Evolutionary conservation across 495 filamentous ascomycete genomes (phyloP).

Genomic region (Pyronema domesticum): DNA sequence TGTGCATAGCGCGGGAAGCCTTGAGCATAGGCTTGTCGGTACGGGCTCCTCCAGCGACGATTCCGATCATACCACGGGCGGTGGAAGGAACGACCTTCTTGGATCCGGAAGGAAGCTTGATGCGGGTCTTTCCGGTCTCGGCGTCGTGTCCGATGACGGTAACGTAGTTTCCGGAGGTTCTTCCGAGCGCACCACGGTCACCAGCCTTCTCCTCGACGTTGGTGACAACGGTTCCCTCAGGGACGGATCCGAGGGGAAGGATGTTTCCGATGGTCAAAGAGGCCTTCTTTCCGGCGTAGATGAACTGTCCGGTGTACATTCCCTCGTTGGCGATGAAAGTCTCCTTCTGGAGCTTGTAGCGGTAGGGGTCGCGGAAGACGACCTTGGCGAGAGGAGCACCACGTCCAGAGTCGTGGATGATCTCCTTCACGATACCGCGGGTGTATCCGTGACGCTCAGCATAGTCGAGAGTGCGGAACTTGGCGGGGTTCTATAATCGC

Average conservation of each 20-base stretch:
- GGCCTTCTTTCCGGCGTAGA: constrained; percentile 99
- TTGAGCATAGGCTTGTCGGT: constrained; percentile 99
- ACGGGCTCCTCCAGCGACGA: constrained; percentile 95
- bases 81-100: constrained; percentile 95
- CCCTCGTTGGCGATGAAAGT: constrained; percentile 99
- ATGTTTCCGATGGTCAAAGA: constrained; percentile 89
- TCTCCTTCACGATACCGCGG: constrained; percentile 92
- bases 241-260: constrained; percentile 78
- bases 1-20: constrained; percentile 96
- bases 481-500: constrained; percentile 38
- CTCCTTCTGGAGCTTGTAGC: constrained; percentile 76
- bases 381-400: constrained; percentile 95
- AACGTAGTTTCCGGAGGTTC: constrained; percentile 97
- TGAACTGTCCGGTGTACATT: constrained; percentile 99
- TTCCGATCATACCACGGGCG: constrained; percentile 95
- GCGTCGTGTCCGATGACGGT: constrained; percentile 98
- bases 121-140: constrained; percentile 95
- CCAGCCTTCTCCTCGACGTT: constrained; percentile 99
- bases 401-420: constrained; percentile 96
- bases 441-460: constrained; percentile 93
- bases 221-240: constrained; percentile 94
- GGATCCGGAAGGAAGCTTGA: constrained; percentile 96
- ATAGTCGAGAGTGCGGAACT: constrained; percentile 90
- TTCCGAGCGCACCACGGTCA: constrained; percentile 86
- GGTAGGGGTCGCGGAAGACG: constrained; percentile 83